A percentile compares a stretch with the other conserved stretches of the same genome.
Evolutionary conservation across 2,329 filamentous ascomycete species (phyloP).

Genomic region (Alternaria novae-zelandiae): DNA sequence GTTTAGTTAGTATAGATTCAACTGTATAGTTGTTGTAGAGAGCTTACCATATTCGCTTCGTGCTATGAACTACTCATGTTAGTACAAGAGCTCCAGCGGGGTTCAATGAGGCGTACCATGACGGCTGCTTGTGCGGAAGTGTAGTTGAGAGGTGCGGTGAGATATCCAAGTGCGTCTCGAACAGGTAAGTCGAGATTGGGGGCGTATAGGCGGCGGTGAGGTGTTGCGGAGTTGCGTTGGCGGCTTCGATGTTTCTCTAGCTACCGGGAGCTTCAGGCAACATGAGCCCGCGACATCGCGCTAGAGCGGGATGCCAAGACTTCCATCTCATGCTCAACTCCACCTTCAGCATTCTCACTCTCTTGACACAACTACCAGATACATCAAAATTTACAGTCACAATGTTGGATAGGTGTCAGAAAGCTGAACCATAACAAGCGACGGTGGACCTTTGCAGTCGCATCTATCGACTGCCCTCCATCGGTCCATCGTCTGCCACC

Average conservation of each 20-base stretch:
- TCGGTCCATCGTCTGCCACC: not conserved
- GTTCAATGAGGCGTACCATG: conserved; percentile 40
- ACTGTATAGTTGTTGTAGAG: conserved; percentile 7
- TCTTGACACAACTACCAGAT: not conserved
- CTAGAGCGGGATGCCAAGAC: conserved; percentile 28
- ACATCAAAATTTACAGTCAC: not conserved
- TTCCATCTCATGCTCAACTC: not conserved
- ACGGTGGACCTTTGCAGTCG: not conserved
- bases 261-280: conserved; percentile 37
- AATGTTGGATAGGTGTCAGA: fast-evolving
- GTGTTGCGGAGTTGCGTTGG: conserved; percentile 14
- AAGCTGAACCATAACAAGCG: too few species aligned
- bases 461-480: not conserved
- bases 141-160: not conserved
- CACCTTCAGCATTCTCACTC: not conserved
- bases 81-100: conserved; percentile 42
- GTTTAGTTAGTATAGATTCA: conserved; percentile 25
- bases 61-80: conserved; percentile 80
- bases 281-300: conserved; percentile 31
- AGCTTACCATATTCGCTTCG: conserved; percentile 97
- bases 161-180: not conserved
- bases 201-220: not conserved
- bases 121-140: conserved; percentile 22
- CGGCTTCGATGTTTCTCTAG: conserved; percentile 26
- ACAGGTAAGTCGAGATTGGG: not conserved